Base-by-base conservation (phyloP, 2,329 filamentous ascomycete species). In the Cladosporium sp. region DNA sequence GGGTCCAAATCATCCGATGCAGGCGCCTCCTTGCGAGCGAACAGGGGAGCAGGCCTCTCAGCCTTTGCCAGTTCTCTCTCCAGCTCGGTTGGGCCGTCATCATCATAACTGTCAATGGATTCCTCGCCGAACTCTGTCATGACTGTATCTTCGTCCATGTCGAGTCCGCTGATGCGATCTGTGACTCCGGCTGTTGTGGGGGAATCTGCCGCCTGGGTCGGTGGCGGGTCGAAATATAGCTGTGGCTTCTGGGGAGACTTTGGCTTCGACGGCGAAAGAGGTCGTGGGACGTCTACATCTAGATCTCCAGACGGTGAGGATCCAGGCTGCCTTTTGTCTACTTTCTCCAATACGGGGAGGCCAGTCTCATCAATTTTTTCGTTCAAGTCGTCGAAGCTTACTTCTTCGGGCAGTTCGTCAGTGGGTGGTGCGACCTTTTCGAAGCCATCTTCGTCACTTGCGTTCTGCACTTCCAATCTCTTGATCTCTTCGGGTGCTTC, bases 381-480 rank as follows among this genome's bases (percentile, higher is more conserved):
- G 69, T 88, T 84, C 66, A 90, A 86, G 67, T 90, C 87, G 68
- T 91, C 87, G 43, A 89, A 90, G 1, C 85, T 86, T 59, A 91
- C 89, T 67, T 93, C 91, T 32, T 77, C 75, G 6, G 72, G 74
- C 8, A 76, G 61, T 21, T 86, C 87, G 71, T 92, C 85, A 66
- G 92, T 90, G 32, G 88, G 89, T 54, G 86, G 85, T 26, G 84
- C 82, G 11, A 98, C 93, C 77, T 97, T 93, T 76, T 99, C 95
- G 73, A 97, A 98, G 0, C 91, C 92, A 75, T 98, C 95, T 69
- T 95, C 91, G 70, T 97, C 92, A 14, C 90, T 89, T 18, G 87
- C 88, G 72, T 95, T 96, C 61, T 90, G 91, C 16, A 94, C 87
- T 70, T 94, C 91, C 1, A 93, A 82, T 56, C 84, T 85, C 62